Percentiles rank a stretch among this genome's conserved stretches.
Evolutionary conservation across 768 basidiomycete species (phyloP).

Genomic region (Gymnopilus junonius): DNA sequence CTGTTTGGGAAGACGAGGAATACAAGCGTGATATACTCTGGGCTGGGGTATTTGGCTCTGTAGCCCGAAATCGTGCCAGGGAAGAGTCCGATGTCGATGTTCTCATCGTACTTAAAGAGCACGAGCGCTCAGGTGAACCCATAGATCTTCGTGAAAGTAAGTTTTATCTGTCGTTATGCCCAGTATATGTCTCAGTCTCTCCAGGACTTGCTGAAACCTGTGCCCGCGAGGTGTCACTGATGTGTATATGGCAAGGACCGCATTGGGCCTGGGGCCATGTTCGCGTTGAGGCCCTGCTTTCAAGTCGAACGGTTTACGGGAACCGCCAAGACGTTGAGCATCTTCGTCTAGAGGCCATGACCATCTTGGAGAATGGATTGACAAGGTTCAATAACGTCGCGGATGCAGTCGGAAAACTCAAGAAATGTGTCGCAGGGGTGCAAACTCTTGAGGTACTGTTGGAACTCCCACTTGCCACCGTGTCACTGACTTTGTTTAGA

Average conservation of each 20-base stretch:
- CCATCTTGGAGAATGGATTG: constrained; percentile 6
- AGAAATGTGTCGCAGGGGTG: background rate
- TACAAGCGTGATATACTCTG: constrained; percentile 6
- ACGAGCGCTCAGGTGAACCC: constrained; percentile 13
- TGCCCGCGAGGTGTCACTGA: constrained; percentile 14
- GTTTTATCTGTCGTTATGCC: background rate
- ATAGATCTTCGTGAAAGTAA: constrained; percentile 18
- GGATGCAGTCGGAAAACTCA: background rate
- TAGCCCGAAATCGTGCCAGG: constrained; percentile 14
- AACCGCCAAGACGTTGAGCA: constrained; percentile 15
- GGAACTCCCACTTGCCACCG: too few relatives aligned
- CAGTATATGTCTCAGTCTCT: constrained; percentile 6
- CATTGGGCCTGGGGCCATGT: constrained; percentile 19
- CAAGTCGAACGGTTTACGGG: constrained; percentile 17
- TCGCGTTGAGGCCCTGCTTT: constrained; percentile 16
- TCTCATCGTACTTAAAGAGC: constrained; percentile 14
- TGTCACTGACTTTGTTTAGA: background rate
- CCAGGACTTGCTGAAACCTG: constrained; percentile 13
- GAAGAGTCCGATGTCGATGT: constrained; percentile 16
- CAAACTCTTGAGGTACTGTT: too few relatives aligned
- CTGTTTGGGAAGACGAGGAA: background rate
- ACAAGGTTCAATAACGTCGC: background rate
- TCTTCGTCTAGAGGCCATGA: constrained; percentile 13
- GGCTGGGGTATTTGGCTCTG: constrained; percentile 16
- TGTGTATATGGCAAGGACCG: constrained; percentile 18